A percentile compares a stretch with the other conserved stretches of the same genome.
phyloP scores from a whole-genome alignment of 2,329 filamentous ascomycete genomes.

The Diplodia intermedia region DNA sequence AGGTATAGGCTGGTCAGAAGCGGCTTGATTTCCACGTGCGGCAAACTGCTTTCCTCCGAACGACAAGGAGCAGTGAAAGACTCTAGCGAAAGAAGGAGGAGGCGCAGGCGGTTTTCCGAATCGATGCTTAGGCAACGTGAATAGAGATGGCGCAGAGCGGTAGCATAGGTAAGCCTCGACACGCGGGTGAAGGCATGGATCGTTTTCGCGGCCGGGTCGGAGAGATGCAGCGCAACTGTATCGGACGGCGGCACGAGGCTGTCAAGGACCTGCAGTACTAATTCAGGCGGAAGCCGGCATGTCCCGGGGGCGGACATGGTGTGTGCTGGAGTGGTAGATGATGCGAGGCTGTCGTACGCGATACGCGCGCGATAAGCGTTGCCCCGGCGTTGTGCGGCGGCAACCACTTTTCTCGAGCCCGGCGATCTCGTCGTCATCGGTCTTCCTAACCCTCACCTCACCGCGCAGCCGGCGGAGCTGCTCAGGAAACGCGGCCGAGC shows the following conservation, averaged over 20 bases:
- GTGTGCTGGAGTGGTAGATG: neutral
- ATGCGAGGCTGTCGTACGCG: neutral
- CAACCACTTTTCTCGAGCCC: neutral
- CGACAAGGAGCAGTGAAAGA: conserved; percentile 36
- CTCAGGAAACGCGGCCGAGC: too few relatives aligned
- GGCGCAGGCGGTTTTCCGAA: conserved; percentile 43
- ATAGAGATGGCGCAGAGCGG: conserved; percentile 54
- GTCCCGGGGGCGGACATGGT: neutral
- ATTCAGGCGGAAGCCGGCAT: conserved; percentile 39
- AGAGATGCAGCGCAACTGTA: conserved; percentile 44
- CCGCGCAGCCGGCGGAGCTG: too few relatives aligned
- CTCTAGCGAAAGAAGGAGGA: conserved; percentile 37
- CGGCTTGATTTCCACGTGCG: conserved; percentile 17
- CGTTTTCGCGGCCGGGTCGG: conserved; percentile 53
- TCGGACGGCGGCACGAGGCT: conserved; percentile 36
- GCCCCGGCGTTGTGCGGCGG: neutral
- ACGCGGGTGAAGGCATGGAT: conserved; percentile 56
- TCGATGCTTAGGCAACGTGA: conserved; percentile 57
- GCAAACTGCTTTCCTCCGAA: neutral
- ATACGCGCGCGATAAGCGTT: neutral
- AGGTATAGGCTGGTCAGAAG: conserved; percentile 50
- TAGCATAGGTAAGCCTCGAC: conserved; percentile 51
- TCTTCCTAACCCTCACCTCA: too few relatives aligned
- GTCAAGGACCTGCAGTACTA: conserved; percentile 42
- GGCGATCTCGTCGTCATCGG: neutral